Evolutionary conservation across 352 stramenopile species (phyloP), one percentile per base, ranked within the genome.

Genomic region (Phytophthora pini): DNA sequence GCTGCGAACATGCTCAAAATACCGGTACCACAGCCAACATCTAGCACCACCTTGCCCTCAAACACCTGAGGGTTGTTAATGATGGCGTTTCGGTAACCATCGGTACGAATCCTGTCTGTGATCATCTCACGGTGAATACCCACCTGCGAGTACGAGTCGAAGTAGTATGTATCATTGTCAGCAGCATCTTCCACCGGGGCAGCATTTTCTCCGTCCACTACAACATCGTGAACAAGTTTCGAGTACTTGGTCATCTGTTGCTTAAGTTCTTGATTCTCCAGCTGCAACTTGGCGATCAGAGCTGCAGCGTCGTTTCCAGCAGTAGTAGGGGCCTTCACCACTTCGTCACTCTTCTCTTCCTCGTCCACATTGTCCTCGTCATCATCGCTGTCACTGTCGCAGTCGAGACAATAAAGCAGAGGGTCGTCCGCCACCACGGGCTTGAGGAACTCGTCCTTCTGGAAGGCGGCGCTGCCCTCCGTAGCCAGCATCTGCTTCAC

Each of bases 61-160:
- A 99, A 99, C 20, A 99, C 70, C 64, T 98, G 80, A 17, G 79
- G 87, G 78, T 99, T 99, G 67, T 99, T 95, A 48, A 99, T 76
- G 65, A 99, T 99, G 20, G 96, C 95, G 70, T 98, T 97, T 76
- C 97, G 94, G 77, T 99, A 99, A 11, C 90, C 98, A 51, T 97
- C 78, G 34, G 98, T 99, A 41, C 98, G 94, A 11, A 99, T 92
- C 13, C 59, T 69, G 64, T 94, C 87, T 29, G 82, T 91, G 74
- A 94, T 92, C 87, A 94, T 94, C 79, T 99, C 97, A 73, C 99
- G 95, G 74, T 99, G 97, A 73, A 99, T 99, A 32, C 94, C 92
- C 74, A 99, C 97, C 62, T 99, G 96, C 43, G 95, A 98, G 77
- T 99, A 99, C 53, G 94, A 98, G 76, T 99, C 95, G 55, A 99